Conservation (phyloP, 495 filamentous ascomycete species). For the Melanomma pulvis-pyrius region DNA sequence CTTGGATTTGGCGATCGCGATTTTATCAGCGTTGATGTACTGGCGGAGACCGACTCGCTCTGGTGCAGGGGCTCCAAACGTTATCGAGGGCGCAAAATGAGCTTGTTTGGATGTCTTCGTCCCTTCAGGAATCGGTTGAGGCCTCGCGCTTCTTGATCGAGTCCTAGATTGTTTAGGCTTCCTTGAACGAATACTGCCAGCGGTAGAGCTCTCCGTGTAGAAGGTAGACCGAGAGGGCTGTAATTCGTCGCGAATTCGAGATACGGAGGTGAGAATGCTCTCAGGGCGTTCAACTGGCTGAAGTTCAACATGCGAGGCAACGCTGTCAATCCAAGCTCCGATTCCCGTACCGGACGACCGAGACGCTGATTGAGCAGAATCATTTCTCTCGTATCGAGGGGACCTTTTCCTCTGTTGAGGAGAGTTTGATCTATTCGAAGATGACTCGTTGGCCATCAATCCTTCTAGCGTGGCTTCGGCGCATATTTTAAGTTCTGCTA, state of each 20-base stretch:
- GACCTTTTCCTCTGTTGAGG: neutral
- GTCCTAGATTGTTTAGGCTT: neutral
- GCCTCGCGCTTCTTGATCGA: neutral
- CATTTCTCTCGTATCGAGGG: neutral
- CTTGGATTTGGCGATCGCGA: conserved; percentile 3
- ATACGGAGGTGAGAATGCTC: neutral
- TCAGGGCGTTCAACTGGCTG: neutral
- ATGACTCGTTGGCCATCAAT: neutral
- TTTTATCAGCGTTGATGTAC: conserved; percentile 6
- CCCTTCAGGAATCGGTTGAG: neutral
- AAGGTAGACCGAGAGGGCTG: conserved; percentile 4
- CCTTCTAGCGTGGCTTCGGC: neutral
- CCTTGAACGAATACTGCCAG: neutral
- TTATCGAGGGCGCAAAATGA: neutral
- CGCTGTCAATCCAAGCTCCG: conserved; percentile 6
- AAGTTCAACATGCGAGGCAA: neutral
- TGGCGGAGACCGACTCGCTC: neutral
- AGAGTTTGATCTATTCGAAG: neutral
- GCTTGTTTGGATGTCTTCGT: neutral
- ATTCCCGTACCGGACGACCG: neutral
- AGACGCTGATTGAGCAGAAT: neutral
- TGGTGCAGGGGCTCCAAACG: neutral
- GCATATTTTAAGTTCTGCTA: neutral
- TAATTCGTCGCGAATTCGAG: neutral
- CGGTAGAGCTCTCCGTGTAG: conserved; percentile 6